Conservation (phyloP, 202 grass and related monocot genomes). For the Miscanthus sacchariflorus region DNA sequence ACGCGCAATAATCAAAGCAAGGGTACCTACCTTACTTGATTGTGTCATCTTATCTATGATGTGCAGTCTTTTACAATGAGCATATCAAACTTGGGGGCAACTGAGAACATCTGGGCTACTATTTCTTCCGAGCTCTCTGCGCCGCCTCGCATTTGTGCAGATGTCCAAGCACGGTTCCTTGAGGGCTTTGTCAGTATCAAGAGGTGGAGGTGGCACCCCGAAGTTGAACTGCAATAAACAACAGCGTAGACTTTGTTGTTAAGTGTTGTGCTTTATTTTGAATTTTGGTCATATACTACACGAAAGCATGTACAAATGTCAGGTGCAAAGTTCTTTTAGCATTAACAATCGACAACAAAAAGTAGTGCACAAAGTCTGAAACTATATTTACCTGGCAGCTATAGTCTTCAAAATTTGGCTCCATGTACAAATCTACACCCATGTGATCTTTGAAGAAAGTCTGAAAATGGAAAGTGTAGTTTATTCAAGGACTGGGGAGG, state of each 20-base stretch:
- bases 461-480: conserved; percentile 40
- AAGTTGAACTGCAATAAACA: conserved; percentile 80
- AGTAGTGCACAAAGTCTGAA: conserved; percentile 28
- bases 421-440: conserved; percentile 91
- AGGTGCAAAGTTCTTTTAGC: background rate
- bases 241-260: background rate
- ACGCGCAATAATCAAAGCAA: background rate
- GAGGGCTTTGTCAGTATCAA: conserved; percentile 64
- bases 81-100: conserved; percentile 69
- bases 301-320: background rate
- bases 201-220: conserved; percentile 59
- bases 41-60: background rate
- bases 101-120: conserved; percentile 27
- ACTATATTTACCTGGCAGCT: conserved; percentile 74
- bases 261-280: background rate
- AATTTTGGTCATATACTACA: background rate
- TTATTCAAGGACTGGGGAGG: background rate
- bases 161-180: conserved; percentile 80
- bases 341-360: background rate
- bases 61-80: background rate
- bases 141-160: conserved; percentile 65
- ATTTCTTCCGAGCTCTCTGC: conserved; percentile 48
- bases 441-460: conserved; percentile 94
- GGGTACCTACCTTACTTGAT: background rate
- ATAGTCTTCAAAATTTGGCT: conserved; percentile 85